Conservation (phyloP, 1,284 basidiomycete species). For the Apiotrichum laibachii region DNA sequence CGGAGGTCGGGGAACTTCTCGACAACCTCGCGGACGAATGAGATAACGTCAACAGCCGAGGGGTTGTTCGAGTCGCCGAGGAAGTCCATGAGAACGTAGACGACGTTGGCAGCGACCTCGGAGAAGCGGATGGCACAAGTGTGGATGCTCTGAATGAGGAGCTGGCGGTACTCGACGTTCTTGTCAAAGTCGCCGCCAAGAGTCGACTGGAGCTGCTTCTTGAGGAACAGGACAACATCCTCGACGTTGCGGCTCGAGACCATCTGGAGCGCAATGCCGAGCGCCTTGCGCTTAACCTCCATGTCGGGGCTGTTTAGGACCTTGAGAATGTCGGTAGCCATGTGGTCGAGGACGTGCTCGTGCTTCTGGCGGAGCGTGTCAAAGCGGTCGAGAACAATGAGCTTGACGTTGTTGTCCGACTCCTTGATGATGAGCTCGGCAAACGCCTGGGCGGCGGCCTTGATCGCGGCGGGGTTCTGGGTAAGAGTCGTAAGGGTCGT, state of each 20-base stretch:
- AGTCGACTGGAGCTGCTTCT: conserved; percentile 95
- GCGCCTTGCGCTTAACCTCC: conserved; percentile 92
- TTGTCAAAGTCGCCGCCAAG: conserved; percentile 72
- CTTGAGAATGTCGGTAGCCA: conserved; percentile 95
- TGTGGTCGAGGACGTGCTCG: conserved; percentile 83
- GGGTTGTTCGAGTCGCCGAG: conserved; percentile 94
- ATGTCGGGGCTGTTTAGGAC: conserved; percentile 79
- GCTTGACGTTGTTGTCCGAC: conserved; percentile 98
- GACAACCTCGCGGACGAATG: conserved; percentile 94
- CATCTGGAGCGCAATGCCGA: conserved; percentile 88
- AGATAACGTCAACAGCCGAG: conserved; percentile 90
- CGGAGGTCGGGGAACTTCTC: conserved; percentile 95
- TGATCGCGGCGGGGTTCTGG: conserved; percentile 92
- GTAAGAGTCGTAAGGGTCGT: conserved; percentile 92
- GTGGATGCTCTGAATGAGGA: conserved; percentile 97
- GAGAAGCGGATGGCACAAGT: conserved; percentile 95
- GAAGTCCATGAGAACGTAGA: conserved; percentile 98
- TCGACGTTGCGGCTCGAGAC: conserved; percentile 95
- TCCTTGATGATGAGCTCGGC: conserved; percentile 91
- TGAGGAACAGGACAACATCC: conserved; percentile 92
- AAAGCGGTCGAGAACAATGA: conserved; percentile 93
- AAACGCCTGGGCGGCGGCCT: conserved; percentile 86
- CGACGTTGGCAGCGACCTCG: conserved; percentile 95
- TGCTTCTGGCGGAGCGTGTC: conserved; percentile 80
- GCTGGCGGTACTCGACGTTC: conserved; percentile 91